Percentiles rank a stretch among this genome's conserved stretches.
Conservation (phyloP, 179 eudicot genomes). For the Silene vulgaris region DNA sequence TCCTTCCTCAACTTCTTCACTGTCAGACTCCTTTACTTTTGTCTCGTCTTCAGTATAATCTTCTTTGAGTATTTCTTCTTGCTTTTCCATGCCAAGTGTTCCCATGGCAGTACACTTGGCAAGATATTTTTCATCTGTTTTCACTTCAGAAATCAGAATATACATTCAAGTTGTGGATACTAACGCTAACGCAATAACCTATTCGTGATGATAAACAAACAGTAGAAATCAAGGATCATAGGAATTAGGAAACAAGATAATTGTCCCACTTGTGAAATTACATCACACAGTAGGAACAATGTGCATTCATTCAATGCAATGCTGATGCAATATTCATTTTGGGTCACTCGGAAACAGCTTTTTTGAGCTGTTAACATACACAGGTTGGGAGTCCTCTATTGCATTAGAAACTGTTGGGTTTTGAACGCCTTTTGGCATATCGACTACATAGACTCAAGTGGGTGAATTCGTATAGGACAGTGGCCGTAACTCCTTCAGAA, state of each 20-base stretch:
- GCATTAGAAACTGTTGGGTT: too few relatives aligned
- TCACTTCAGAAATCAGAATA: constrained; percentile 16
- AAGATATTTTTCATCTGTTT: constrained; percentile 36
- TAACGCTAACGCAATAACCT: background rate
- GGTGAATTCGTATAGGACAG: too few relatives aligned
- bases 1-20: constrained; percentile 31
- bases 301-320: background rate
- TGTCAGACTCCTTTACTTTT: background rate
- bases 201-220: background rate
- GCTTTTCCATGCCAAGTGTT: constrained; percentile 13
- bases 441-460: too few relatives aligned
- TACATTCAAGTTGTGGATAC: constrained; percentile 13
- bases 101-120: constrained; percentile 28
- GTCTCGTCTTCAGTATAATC: background rate
- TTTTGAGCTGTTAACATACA: too few relatives aligned
- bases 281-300: constrained; percentile 3
- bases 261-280: background rate
- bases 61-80: background rate
- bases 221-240: background rate
- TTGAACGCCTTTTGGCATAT: too few relatives aligned
- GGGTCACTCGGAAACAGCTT: too few relatives aligned
- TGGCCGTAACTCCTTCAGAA: too few relatives aligned
- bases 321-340: background rate
- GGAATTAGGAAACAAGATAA: background rate
- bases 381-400: too few relatives aligned